Evolutionary conservation across 345 rosid genomes (phyloP).

Genomic region (Dipteronia sinensis): DNA sequence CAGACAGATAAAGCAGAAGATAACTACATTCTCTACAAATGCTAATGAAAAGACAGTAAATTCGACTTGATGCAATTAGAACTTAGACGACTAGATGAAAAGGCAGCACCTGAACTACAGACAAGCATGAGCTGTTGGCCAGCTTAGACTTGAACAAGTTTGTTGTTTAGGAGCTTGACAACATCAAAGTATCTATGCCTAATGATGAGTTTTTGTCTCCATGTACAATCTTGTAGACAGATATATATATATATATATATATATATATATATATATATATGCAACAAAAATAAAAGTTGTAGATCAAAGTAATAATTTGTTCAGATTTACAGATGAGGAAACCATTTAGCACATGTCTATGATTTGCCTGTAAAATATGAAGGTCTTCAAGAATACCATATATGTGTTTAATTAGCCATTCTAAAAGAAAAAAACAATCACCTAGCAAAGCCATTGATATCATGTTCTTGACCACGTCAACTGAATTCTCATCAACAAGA

Average conservation of each 20-base stretch:
- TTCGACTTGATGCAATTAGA: neutral
- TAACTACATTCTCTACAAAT: neutral
- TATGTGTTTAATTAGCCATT: neutral
- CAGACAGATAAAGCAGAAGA: neutral
- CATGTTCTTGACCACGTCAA: conserved; percentile 41
- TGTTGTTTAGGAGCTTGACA: neutral
- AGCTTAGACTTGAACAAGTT: neutral
- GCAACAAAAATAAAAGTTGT: neutral
- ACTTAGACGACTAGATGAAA: neutral
- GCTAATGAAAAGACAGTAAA: neutral
- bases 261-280: too few species aligned
- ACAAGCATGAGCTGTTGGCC: neutral
- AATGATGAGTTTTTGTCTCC: neutral
- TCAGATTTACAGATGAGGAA: neutral
- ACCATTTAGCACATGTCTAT: conserved; percentile 10
- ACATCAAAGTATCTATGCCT: neutral
- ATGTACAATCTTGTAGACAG: neutral
- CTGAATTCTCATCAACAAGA: conserved; percentile 55
- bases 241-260: too few species aligned
- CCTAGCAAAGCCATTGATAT: conserved; percentile 62
- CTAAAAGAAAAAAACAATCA: conserved; percentile 26
- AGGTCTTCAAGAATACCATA: neutral
- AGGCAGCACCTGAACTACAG: neutral
- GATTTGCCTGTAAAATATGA: neutral
- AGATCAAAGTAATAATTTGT: conserved; percentile 13